A percentile compares a stretch with the other conserved stretches of the same genome.
These are phyloP conservation scores for Madurella mycetomatis DNA, from an alignment of 2,329 filamentous ascomycete species.

Conservation along the genomic window DNA sequence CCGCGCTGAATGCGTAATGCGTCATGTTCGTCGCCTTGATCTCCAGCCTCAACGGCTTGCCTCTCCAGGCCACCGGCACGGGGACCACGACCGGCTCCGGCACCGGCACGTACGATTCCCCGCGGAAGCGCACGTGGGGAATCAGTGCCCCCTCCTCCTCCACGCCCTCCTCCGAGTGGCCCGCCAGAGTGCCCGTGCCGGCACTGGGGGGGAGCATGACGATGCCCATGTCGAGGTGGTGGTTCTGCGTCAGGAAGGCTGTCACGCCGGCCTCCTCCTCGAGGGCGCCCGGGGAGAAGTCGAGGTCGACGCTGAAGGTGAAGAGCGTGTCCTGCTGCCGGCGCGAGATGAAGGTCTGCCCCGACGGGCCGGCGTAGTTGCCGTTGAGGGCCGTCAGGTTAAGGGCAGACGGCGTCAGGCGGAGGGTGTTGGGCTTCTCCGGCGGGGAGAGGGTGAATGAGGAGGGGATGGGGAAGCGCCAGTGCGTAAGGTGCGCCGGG, in stretches of 20 bases:
- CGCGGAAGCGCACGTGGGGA: slow-evolving; percentile 43
- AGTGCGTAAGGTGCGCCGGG: slow-evolving; percentile 53
- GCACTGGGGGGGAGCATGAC: slow-evolving; percentile 33
- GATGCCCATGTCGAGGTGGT: slow-evolving; percentile 47
- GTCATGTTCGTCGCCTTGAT: slow-evolving; percentile 43
- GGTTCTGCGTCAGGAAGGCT: slow-evolving; percentile 49
- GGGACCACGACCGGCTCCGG: slow-evolving; percentile 35
- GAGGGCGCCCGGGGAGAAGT: slow-evolving; percentile 35
- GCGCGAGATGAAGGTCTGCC: slow-evolving; percentile 54
- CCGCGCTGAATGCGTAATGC: slow-evolving; percentile 40
- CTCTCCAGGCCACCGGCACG: slow-evolving; percentile 37
- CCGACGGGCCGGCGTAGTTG: slow-evolving; percentile 41
- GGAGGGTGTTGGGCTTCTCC: slow-evolving; percentile 40
- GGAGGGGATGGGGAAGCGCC: slow-evolving; percentile 46
- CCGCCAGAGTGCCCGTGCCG: slow-evolving; percentile 24
- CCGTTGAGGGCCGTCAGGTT: slow-evolving; percentile 53
- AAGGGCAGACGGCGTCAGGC: slow-evolving; percentile 43
- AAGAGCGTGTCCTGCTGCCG: slow-evolving; percentile 54
- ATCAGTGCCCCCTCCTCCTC: slow-evolving; percentile 23
- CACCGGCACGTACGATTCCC: slow-evolving; percentile 38
- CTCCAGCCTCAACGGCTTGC: slow-evolving; percentile 35
- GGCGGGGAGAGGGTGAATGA: slow-evolving; percentile 44
- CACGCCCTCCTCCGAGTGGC: neutral
- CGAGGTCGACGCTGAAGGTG: slow-evolving; percentile 44
- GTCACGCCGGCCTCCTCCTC: slow-evolving; percentile 51